phyloP scores from a whole-genome alignment of 2,329 filamentous ascomycete genomes.

The Claviceps monticola region DNA sequence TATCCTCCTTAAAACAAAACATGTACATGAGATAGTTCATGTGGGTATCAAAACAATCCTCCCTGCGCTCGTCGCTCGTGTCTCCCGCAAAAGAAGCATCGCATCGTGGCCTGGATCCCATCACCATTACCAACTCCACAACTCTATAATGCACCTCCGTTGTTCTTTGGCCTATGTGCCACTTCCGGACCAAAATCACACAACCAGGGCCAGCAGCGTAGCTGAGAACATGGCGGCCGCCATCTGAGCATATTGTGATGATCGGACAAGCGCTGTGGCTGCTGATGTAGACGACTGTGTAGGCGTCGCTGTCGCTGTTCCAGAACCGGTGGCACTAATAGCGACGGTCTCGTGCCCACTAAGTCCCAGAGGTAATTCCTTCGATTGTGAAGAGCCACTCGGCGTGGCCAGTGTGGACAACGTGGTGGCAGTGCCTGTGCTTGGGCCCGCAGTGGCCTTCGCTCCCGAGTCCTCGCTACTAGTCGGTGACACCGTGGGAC shows the following conservation, averaged over 20 bases:
- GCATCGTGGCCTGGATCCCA: not conserved
- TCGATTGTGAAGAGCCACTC: not conserved
- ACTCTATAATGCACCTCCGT: not conserved
- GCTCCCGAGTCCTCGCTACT: not conserved
- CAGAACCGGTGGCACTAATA: not conserved
- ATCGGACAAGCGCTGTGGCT: not conserved
- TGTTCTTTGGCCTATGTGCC: not conserved
- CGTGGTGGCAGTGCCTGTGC: slow-evolving; percentile 1
- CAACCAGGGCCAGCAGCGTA: not conserved
- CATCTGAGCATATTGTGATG: not conserved
- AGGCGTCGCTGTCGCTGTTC: slow-evolving; percentile 1
- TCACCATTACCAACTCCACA: not conserved
- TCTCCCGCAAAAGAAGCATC: not conserved
- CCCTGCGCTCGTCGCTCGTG: not conserved
- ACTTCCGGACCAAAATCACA: not conserved
- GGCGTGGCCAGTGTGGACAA: not conserved
- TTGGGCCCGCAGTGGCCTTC: not conserved
- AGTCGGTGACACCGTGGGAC: not conserved
- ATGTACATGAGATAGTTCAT: not conserved
- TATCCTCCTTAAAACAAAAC: not conserved
- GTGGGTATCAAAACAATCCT: slow-evolving; percentile 3
- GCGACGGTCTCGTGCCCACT: slow-evolving; percentile 10
- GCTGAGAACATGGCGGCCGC: not conserved
- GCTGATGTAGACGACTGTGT: slow-evolving; percentile 5
- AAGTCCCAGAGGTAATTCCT: slow-evolving; percentile 7